Evolutionary conservation across 805 yeast species (phyloP), one percentile per base, ranked within the genome.

Genomic region (Monosporozyma servazzii): DNA sequence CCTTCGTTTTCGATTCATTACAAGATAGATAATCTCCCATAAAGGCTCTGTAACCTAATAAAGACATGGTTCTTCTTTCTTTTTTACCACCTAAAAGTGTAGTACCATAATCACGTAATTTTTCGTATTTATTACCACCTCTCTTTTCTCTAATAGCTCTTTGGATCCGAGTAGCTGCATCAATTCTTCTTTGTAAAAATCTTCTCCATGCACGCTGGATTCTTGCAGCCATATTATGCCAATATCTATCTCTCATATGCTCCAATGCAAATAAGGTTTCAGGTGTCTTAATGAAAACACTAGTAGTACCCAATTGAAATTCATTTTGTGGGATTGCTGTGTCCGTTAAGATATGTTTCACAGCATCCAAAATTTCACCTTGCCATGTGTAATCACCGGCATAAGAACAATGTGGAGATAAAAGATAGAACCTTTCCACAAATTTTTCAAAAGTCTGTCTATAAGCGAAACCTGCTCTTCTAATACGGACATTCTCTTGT

Each of bases 401-500:
- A 69, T 93, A 93, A 5, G 97, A 93, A 33, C 97, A 90, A 58
- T 82, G 79, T 4, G 89, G 81, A 1, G 97, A 88, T 46, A 93
- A 73, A 49, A 93, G 71, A 66, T 88, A 91, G 66, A 93, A 93
- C 63, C 98, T 77, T 69, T 93, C 96, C 17, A 88, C 96, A 64
- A 93, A 93, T 68, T 90, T 90, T 53, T 93, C 97, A 69, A 89
- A 93, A 0, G 96, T 87, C 58, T 95, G 96, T 71, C 99, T 84
- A 64, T 90, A 93, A 1, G 99, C 99, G 69, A 93, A 93, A 47
- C 99, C 99, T 0, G 99, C 98, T 74, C 99, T 85, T 75, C 99
- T 82, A 58, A 93, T 93, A 56, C 98, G 80, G 48, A 93, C 98
- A 68, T 93, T 93, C 69, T 93, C 99, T 64, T 93, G 93, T 68